These are phyloP conservation scores for Cytospora mali DNA, from an alignment of 2,329 filamentous ascomycete species.

Conservation along the genomic window DNA sequence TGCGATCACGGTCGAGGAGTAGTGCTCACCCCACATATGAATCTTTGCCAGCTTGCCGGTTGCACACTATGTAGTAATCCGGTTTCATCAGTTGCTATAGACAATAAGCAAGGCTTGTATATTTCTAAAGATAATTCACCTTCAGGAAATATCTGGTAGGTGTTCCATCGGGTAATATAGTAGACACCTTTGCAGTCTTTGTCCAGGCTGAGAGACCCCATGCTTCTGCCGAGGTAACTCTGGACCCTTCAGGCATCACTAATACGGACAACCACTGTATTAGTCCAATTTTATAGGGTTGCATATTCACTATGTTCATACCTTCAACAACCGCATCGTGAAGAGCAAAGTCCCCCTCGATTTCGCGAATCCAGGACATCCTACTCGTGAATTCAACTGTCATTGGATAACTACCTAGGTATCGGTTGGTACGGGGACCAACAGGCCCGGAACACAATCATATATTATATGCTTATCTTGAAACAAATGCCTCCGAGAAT, in stretches of 20 bases:
- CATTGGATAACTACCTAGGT: rapidly evolving
- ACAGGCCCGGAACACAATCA: too few species aligned
- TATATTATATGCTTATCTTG: too few species aligned
- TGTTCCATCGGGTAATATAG: not conserved
- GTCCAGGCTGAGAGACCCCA: conserved; percentile 15
- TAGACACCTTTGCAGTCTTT: conserved; percentile 4
- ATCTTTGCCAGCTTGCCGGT: conserved; percentile 1
- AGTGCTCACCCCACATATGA: conserved; percentile 12
- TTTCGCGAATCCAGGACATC: not conserved
- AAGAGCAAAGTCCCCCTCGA: conserved; percentile 3
- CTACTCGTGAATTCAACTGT: not conserved
- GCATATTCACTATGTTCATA: not conserved
- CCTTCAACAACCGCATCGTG: not conserved
- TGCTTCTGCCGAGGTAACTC: not conserved
- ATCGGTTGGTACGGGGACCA: too few species aligned
- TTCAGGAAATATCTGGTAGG: conserved; percentile 1
- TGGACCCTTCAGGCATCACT: conserved; percentile 6
- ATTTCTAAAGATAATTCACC: not conserved
- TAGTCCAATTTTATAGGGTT: not conserved
- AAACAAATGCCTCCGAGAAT: too few species aligned
- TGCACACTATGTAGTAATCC: not conserved
- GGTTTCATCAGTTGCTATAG: not conserved
- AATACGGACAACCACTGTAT: too few species aligned
- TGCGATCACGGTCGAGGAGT: not conserved
- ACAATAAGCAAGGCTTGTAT: not conserved